Conservation (phyloP, 2,329 filamentous ascomycete genomes). For the Hortaea werneckii region DNA sequence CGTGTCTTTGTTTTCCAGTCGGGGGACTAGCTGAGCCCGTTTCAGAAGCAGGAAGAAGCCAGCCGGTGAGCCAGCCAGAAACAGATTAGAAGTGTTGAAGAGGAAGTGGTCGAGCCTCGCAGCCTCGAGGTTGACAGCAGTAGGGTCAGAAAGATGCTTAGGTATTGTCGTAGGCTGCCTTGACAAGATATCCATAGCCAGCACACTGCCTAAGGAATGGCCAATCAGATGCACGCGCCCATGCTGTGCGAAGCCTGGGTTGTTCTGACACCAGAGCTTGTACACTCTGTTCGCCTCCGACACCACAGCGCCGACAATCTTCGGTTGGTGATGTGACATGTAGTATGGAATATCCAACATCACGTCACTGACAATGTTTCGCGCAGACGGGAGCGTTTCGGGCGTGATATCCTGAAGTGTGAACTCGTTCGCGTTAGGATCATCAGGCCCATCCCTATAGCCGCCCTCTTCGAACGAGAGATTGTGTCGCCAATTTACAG, state of each 20-base stretch:
- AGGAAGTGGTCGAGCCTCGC: slow-evolving; percentile 54
- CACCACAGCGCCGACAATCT: slow-evolving; percentile 85
- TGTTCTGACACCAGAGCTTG: slow-evolving; percentile 86
- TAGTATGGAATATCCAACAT: slow-evolving; percentile 99
- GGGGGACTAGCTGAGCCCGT: slow-evolving; percentile 59
- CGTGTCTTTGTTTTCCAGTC: slow-evolving; percentile 68
- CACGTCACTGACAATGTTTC: slow-evolving; percentile 88
- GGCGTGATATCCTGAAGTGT: slow-evolving; percentile 84
- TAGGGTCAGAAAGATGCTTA: slow-evolving; percentile 24
- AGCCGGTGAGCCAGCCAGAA: slow-evolving; percentile 80
- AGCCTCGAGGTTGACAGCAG: slow-evolving; percentile 13
- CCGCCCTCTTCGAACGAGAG: slow-evolving; percentile 78
- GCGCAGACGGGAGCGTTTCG: slow-evolving; percentile 76
- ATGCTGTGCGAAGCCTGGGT: slow-evolving; percentile 65
- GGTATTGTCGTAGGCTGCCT: slow-evolving; percentile 70
- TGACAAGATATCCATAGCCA: slow-evolving; percentile 85
- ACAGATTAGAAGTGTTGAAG: slow-evolving; percentile 83
- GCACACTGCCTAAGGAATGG: slow-evolving; percentile 87
- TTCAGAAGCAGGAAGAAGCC: slow-evolving; percentile 90
- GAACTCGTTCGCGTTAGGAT: slow-evolving; percentile 52
- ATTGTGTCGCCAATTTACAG: slow-evolving; percentile 86
- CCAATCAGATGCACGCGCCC: slow-evolving; percentile 87
- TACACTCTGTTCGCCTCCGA: slow-evolving; percentile 93
- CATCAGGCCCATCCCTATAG: slow-evolving; percentile 40
- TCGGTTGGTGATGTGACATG: slow-evolving; percentile 88